Base-by-base conservation (phyloP, 352 stramenopile species). In the Thraustotheca clavata region DNA sequence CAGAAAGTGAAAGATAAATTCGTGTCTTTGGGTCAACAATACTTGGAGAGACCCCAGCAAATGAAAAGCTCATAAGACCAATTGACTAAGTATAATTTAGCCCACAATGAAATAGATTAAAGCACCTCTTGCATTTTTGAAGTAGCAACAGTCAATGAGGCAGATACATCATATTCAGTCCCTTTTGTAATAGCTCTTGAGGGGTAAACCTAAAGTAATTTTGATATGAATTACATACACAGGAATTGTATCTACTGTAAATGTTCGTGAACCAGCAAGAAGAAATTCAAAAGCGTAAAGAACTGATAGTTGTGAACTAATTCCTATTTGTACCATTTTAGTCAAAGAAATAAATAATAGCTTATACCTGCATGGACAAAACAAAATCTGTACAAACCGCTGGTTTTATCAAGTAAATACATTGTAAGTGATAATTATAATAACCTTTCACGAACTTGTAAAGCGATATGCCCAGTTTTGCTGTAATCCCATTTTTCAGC, bases 331-430 rank as follows among this genome's bases (percentile, higher is more conserved):
- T 43, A 20, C 16, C 16, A 43, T 18, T 16, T 16, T 43, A 16
- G 38, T 43, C 20, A 20, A 16, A 43, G 20, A 43, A 20, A 43
- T 43, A 18, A 18, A 18, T 20, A 20, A 16, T 20, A 43, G 20
- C 27, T 50, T 22, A 11, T 26, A 52, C 43, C 43, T 52, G 43
- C 24, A 52, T 52, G 43, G 3, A 52, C 43, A 52, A 52, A 52
- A 18, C 43, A 52, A 18, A 52, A 52, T 9, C 43, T 24, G 43
- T 52, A 52, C 9, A 52, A 31, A 18, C 43, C 43, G n/a, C 43
- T 52, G 34, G 24, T 4, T 2, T 27, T 4, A 24, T 24, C 4
- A n/a, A 4, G 4, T 47, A n/a, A n/a, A 24, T 47, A 47, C n/a
- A 4, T 24, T 4, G 2, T 24, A 47, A 24, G 4, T 24, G 39